Base-by-base conservation (phyloP, 768 basidiomycete species). In the Butyriboletus loyo region DNA sequence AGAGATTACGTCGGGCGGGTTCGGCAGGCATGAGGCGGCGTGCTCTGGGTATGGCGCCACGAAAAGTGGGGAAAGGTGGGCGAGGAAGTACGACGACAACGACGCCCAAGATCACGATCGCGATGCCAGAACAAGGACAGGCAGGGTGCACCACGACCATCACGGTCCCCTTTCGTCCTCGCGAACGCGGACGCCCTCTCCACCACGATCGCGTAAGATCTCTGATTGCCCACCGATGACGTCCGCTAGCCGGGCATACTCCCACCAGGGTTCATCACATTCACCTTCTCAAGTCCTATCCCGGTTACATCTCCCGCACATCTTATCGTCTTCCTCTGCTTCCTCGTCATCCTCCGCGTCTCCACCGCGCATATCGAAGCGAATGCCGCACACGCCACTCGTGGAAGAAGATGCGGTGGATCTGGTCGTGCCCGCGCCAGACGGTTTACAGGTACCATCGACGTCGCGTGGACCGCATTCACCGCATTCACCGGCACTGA, bases 371-470 rank as follows among this genome's bases (percentile, higher is more conserved):
- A 3, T 44, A 10, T 54, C 44, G 32, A 65, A 49, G 36, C 51
- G 53, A 6, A 21, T 47, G 4, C 22, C 46, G 11, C 67, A 34
- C 28, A 21, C 52, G 1, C 69, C 69, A 7, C 61, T 69, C 5
- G 51, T 52, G 2, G 19, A 57, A 14, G 77, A 82, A 2, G 89
- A 98, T 57, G 94, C 95, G 1, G 86, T 98, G 2, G 96, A 99
- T 63, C 75, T 99, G 17, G 80, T 98, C 5, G 83, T 95, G 0
- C 21, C 66, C 6, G 56, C 57, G 7, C 38, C 46, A 14, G 60
- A 68, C 8, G 37, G 40, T 15, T 30, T 62, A 14, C 55, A 50
- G 4, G 57, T 60, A 13, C 63, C 62, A 1, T 46, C 64, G 17
- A 47, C 50, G 5, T 59, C 64, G 15, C 49, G 49, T 13, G 44